phyloP scores from a whole-genome alignment of 164 flowering plant species.

The Vitis amurensis region DNA sequence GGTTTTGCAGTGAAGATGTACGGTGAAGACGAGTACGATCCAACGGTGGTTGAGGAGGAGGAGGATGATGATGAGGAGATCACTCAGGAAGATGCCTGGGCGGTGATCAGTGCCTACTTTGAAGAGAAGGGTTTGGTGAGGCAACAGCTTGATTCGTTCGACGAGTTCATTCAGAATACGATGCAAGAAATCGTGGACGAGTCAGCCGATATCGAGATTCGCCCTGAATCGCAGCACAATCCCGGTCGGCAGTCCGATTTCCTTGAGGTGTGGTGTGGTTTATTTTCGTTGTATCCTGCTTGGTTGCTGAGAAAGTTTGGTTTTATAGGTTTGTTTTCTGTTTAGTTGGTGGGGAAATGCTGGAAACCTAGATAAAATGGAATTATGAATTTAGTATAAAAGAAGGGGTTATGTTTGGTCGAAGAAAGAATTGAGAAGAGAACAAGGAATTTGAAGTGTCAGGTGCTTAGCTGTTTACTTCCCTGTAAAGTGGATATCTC shows the following conservation, averaged over 20 bases:
- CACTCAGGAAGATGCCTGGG: constrained; percentile 98
- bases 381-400: too few relatives aligned
- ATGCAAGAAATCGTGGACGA: constrained; percentile 99
- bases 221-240: constrained; percentile 98
- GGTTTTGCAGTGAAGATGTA: too few relatives aligned
- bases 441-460: too few relatives aligned
- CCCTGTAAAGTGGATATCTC: too few relatives aligned
- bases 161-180: constrained; percentile 96
- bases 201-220: constrained; percentile 90
- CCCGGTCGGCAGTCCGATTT: constrained; percentile 91
- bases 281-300: neutral
- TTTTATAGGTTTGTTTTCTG: neutral
- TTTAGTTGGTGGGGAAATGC: too few relatives aligned
- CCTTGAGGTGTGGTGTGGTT: constrained; percentile 55
- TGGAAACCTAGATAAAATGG: too few relatives aligned
- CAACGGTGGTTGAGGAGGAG: constrained; percentile 4
- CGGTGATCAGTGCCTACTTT: constrained; percentile 91
- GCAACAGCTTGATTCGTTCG: constrained; percentile 95
- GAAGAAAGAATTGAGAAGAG: too few relatives aligned
- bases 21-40: constrained; percentile 41
- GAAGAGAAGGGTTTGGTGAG: constrained; percentile 97
- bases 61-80: constrained; percentile 77
- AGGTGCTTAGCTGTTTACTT: too few relatives aligned
- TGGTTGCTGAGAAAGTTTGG: neutral
- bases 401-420: too few relatives aligned